Evolutionary conservation across 2,329 filamentous ascomycete species (phyloP).

Genomic region (Phaeosphaeriaceae sp.): DNA sequence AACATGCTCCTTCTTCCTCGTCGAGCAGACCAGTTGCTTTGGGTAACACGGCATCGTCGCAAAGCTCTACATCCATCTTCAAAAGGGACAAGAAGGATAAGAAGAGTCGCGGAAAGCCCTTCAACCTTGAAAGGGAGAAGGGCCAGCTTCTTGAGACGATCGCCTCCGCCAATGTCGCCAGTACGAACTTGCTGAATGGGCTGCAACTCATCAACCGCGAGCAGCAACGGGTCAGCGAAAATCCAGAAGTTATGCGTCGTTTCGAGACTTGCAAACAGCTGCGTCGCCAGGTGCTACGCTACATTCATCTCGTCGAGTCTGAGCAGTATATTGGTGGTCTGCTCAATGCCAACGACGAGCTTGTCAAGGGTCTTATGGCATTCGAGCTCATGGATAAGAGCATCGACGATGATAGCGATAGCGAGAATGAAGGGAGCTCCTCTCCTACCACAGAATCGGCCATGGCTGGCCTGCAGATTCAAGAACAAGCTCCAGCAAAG

Average conservation of each 20-base stretch:
- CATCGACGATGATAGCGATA: slow-evolving; percentile 75
- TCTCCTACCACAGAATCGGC: slow-evolving; percentile 46
- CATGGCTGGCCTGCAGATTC: slow-evolving; percentile 55
- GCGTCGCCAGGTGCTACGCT: slow-evolving; percentile 83
- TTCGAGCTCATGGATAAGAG: slow-evolving; percentile 93
- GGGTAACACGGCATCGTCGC: slow-evolving; percentile 41
- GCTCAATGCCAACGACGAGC: slow-evolving; percentile 92
- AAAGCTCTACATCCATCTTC: slow-evolving; percentile 59
- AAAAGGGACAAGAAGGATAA: slow-evolving; percentile 62
- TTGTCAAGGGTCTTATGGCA: slow-evolving; percentile 91
- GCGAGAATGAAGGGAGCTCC: slow-evolving; percentile 56
- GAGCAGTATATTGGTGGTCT: slow-evolving; percentile 92
- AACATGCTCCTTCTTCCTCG: slow-evolving; percentile 38
- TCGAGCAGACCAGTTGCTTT: slow-evolving; percentile 34
- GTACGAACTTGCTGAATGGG: slow-evolving; percentile 88
- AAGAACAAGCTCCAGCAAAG: slow-evolving; percentile 55
- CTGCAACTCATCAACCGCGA: slow-evolving; percentile 93
- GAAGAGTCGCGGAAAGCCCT: slow-evolving; percentile 65
- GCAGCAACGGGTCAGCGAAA: slow-evolving; percentile 84
- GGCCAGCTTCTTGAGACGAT: slow-evolving; percentile 87
- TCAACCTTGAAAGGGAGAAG: slow-evolving; percentile 88
- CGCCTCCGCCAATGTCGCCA: slow-evolving; percentile 85
- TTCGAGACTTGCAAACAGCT: slow-evolving; percentile 90
- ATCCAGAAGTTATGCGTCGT: slow-evolving; percentile 73
- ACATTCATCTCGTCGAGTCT: slow-evolving; percentile 87